Percentiles rank a stretch among this genome's conserved stretches.
Conservation (phyloP, 305 asterid species). For the Fraxinus sp. region DNA sequence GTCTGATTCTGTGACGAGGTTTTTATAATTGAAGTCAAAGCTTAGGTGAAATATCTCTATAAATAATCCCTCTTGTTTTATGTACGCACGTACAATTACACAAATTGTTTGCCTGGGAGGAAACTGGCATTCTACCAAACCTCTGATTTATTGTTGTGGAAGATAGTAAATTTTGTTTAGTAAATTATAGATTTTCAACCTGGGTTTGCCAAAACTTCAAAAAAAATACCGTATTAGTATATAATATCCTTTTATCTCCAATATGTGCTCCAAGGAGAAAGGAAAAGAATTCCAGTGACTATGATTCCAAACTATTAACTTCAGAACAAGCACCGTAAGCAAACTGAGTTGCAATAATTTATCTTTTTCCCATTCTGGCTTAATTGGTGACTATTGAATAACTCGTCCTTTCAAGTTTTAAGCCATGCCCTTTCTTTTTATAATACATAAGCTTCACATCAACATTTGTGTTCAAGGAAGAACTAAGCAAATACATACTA, state of each 20-base stretch:
- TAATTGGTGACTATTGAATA: not conserved
- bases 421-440: not conserved
- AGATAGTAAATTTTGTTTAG: not conserved
- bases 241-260: not conserved
- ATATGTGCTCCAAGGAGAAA: not conserved
- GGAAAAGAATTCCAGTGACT: not conserved
- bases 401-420: not conserved
- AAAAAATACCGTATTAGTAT: not conserved
- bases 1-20: not conserved
- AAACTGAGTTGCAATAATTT: not conserved
- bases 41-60: not conserved
- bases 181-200: not conserved
- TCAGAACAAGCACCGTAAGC: not conserved
- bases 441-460: not conserved
- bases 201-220: not conserved
- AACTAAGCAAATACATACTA: not conserved
- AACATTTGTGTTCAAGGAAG: not conserved
- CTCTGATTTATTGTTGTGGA: not conserved
- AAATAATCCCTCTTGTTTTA: not conserved
- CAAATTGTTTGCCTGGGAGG: not conserved
- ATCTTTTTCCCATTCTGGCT: not conserved
- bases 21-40: not conserved
- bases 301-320: not conserved
- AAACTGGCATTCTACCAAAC: not conserved
- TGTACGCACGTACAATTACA: not conserved